Conservation (phyloP, 2,329 filamentous ascomycete genomes). For the Exophiala phaeomuriformis region DNA sequence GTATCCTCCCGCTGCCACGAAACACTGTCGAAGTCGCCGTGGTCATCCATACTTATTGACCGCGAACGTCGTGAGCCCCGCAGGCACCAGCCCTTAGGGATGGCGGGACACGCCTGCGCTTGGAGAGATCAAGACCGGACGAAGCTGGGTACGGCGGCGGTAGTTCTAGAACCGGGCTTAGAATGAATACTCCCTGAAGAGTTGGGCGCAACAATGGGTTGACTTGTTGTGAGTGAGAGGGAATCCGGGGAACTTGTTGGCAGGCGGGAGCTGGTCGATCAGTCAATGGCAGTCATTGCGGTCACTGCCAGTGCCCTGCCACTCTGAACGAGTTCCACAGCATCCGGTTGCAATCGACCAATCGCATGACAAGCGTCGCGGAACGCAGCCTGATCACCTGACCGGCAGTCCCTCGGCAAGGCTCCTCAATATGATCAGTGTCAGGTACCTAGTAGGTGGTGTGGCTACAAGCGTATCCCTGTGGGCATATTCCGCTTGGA, state of each 20-base stretch:
- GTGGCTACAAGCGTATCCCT: too few species aligned
- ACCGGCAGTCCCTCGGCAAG: not conserved
- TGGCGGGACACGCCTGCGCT: not conserved
- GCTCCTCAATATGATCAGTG: too few species aligned
- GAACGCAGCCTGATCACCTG: not conserved
- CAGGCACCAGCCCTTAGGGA: conserved; percentile 3
- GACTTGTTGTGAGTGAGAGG: not conserved
- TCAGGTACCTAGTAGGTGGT: too few species aligned
- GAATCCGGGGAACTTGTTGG: not conserved
- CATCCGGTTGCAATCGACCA: too few species aligned
- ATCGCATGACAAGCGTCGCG: not conserved
- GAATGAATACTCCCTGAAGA: not conserved
- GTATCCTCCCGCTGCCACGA: conserved; percentile 64
- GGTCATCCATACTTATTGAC: conserved; percentile 35
- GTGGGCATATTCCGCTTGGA: too few species aligned
- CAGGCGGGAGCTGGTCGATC: not conserved
- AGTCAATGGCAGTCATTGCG: too few species aligned
- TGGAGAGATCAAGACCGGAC: not conserved
- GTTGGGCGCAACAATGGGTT: not conserved
- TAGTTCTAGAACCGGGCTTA: not conserved
- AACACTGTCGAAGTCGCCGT: conserved; percentile 72
- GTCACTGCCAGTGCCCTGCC: too few species aligned
- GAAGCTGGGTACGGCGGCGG: not conserved
- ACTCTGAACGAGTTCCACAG: too few species aligned
- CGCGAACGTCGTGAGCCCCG: not conserved